Evolutionary conservation across 495 filamentous ascomycete genomes (phyloP), one percentile per base, ranked within the genome.

Genomic region (Aspergillus ostianus): DNA sequence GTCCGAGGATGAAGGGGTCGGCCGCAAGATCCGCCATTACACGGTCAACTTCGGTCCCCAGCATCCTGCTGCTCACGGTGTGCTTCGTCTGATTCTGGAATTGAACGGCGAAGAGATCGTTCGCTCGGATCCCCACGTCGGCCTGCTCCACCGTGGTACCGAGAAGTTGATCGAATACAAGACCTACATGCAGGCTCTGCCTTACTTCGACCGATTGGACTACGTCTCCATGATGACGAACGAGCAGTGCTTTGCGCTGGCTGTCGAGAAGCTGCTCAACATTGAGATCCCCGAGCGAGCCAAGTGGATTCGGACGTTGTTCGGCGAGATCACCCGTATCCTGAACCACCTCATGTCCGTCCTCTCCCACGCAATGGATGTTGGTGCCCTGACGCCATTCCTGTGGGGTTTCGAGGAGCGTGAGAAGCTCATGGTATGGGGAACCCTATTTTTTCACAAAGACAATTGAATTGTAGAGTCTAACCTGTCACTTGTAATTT

Each of bases 171-270:
- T 97, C 74, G 95, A 99, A 81, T 99, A 99, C 83, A 95, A 94
- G 84, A 96, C 92, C 53, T 99, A 99, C 73, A 86, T 98, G 67
- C 95, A 99, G 73, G 95, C 95, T 56, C 80, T 99, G 70, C 95
- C 95, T 32, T 99, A 99, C 80, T 99, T 99, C 71, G 95, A 99
- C 79, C 90, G 95, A 61, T 80, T 99, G 73, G 95, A 99, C 74
- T 99, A 99, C 74, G 93, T 97, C 57, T 96, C 92, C 72, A 99
- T 99, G 95, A 98, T 98, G 94, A 98, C 94, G 62, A 97, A 97
- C 76, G 95, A 99, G 82, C 95, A 99, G 78, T 97, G 93, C 68
- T 99, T 88, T 73, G 85, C 91, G 13, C 80, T 99, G 55, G 95
- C 90, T 41, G 93, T 97, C 55, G 95, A 99, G 82, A 99, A 98